Base-by-base conservation (phyloP, 768 basidiomycete species). In the Naematelia aurantialba region DNA sequence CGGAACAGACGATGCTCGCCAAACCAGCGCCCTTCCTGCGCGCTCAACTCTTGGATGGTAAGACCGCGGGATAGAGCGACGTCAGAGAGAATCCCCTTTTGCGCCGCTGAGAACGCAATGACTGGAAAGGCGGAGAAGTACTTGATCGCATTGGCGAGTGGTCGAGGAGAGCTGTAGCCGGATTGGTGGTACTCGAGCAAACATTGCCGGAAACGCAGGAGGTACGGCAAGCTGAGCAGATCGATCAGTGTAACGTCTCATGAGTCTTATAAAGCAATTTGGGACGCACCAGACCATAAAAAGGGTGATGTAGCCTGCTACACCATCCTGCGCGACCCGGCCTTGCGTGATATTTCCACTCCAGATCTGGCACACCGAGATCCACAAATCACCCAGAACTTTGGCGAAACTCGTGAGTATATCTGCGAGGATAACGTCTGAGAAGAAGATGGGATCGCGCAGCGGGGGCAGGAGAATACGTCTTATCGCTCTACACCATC, bases 121-220 rank as follows among this genome's bases (percentile, higher is more conserved):
- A 97, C 91, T 14, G 96, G 96, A 76, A 99, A 96, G 0, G 96
- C 87, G 14, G 92, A 87, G 1, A 91, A 91, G 73, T 99, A 99
- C 82, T 99, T 99, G 59, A 93, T 73, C 0, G 93, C 94, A 75
- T 98, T 99, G 78, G 83, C 85, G 21, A 98, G 80, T 1, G 91
- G 87, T 31, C 89, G 85, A 22, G 81, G 81, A 61, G 83, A 87
- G 34, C 82, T 81, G 66, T 87, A 88, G 19, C 80, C 76, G 81
- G 84, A 60, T 81, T 81, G 61, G 74, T 82, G 56, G 76, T 89
- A 89, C 73, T 98, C 96, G 62, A 88, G 82, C 12, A 94, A 59
- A 72, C 96, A 99, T 78, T 98, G 96, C n/a, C 91, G 86, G 62
- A 98, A 83, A 17, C 96, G 92, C 60, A 93, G 80, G 45, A 89